Conservation (phyloP, 441 rosid species). For the Populus hybrid region DNA sequence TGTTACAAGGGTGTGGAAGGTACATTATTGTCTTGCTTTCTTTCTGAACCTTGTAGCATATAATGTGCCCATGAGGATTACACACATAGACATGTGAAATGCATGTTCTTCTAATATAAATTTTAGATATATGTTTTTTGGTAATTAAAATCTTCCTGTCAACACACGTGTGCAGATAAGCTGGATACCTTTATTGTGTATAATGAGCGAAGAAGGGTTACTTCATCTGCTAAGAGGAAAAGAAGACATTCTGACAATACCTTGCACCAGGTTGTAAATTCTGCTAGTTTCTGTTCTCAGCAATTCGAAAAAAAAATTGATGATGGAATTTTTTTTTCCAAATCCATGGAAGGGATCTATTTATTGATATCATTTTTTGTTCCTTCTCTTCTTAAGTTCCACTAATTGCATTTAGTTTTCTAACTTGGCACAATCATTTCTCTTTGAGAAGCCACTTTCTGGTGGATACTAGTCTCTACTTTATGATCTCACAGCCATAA, state of each 20-base stretch:
- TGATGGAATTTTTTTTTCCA: no score
- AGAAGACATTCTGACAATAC: slow-evolving; percentile 56
- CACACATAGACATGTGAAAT: not conserved
- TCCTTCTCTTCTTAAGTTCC: not conserved
- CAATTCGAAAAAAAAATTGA: not conserved
- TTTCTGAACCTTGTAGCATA: not conserved
- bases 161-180: slow-evolving; percentile 41
- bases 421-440: not conserved
- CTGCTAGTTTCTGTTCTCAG: slow-evolving; percentile 10
- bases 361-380: not conserved
- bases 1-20: slow-evolving; percentile 70
- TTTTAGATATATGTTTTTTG: not conserved
- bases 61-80: not conserved
- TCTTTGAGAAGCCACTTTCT: not conserved
- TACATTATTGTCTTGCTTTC: slow-evolving; percentile 24
- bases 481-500: not conserved
- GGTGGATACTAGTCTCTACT: not conserved
- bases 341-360: not conserved
- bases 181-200: slow-evolving; percentile 80
- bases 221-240: slow-evolving; percentile 93
- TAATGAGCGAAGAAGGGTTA: slow-evolving; percentile 81
- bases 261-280: slow-evolving; percentile 74
- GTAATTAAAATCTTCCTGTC: slow-evolving; percentile 12
- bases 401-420: not conserved
- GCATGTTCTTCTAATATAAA: not conserved